Evolutionary conservation across 495 filamentous ascomycete species (phyloP).

Genomic region (Monascus purpureus): DNA sequence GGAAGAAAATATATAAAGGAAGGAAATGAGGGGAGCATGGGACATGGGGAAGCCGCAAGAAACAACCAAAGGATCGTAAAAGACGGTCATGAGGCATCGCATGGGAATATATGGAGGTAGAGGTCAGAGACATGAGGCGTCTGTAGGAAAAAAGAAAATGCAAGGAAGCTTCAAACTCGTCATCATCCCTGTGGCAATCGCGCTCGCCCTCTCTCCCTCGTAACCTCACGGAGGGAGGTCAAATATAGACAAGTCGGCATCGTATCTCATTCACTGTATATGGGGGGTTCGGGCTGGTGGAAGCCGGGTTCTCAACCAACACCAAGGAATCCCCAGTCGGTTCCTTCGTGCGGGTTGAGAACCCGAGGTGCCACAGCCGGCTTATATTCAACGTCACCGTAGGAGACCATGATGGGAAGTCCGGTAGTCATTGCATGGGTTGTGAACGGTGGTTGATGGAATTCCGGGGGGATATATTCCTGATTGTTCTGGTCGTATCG

Average conservation of each 20-base stretch:
- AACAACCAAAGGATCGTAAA: neutral
- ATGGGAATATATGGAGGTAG: neutral
- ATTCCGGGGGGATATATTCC: slow-evolving; percentile 24
- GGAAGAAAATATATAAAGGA: neutral
- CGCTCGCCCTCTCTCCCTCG: neutral
- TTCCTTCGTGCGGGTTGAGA: slow-evolving; percentile 30
- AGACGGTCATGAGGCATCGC: neutral
- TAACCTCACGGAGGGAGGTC: neutral
- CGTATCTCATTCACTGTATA: neutral
- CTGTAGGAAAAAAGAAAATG: neutral
- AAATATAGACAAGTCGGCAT: neutral
- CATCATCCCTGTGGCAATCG: too few relatives aligned
- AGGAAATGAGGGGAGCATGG: neutral
- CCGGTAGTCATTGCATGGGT: slow-evolving; percentile 17
- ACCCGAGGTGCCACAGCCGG: slow-evolving; percentile 21
- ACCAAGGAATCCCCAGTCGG: slow-evolving; percentile 33
- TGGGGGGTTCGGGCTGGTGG: neutral
- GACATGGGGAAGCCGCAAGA: neutral
- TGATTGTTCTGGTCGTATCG: slow-evolving; percentile 23
- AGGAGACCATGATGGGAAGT: slow-evolving; percentile 25
- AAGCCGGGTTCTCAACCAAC: slow-evolving; percentile 33
- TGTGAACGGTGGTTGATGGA: slow-evolving; percentile 17
- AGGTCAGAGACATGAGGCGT: neutral
- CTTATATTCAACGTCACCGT: slow-evolving; percentile 25
- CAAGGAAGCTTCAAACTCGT: too few relatives aligned